phyloP scores from a whole-genome alignment of 2,329 filamentous ascomycete genomes.

The Fusarium sp. region DNA sequence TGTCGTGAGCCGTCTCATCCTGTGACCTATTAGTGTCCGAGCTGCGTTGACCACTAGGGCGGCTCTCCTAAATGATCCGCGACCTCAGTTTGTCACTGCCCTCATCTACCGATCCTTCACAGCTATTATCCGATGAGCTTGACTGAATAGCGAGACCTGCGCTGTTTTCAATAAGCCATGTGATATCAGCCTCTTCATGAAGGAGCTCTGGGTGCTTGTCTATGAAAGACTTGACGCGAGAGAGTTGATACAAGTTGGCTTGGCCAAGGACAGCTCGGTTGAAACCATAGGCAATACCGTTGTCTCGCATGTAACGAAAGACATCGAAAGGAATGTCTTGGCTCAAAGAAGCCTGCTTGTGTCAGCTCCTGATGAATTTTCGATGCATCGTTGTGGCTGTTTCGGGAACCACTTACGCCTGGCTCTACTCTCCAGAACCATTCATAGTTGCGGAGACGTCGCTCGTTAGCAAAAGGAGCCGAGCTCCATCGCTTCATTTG shows the following conservation, averaged over 20 bases:
- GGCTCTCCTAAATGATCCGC: slow-evolving; percentile 36
- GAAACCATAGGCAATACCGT: slow-evolving; percentile 81
- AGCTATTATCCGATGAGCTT: background rate
- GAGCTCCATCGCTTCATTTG: slow-evolving; percentile 87
- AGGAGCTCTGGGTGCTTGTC: slow-evolving; percentile 54
- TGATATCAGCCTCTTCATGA: slow-evolving; percentile 58
- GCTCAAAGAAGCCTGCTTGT: slow-evolving; percentile 59
- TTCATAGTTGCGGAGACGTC: slow-evolving; percentile 68
- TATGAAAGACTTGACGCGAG: slow-evolving; percentile 57
- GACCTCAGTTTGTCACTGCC: slow-evolving; percentile 21
- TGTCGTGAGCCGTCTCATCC: slow-evolving; percentile 9
- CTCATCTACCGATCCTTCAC: slow-evolving; percentile 12
- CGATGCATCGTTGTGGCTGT: background rate
- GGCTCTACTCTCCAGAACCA: slow-evolving; percentile 71
- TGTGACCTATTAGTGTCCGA: slow-evolving; percentile 27
- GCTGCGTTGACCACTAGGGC: slow-evolving; percentile 19
- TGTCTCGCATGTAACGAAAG: slow-evolving; percentile 85
- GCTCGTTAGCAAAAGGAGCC: slow-evolving; percentile 82
- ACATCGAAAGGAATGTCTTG: slow-evolving; percentile 81
- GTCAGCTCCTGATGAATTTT: slow-evolving; percentile 11
- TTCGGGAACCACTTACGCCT: slow-evolving; percentile 55
- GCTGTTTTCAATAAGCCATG: slow-evolving; percentile 53
- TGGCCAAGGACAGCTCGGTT: slow-evolving; percentile 60
- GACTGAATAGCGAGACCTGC: background rate
- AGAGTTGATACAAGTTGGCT: slow-evolving; percentile 54